These are phyloP conservation scores for Alopecurus myosuroides DNA, from an alignment of 176 grass and related monocot genomes.

Conservation along the genomic window DNA sequence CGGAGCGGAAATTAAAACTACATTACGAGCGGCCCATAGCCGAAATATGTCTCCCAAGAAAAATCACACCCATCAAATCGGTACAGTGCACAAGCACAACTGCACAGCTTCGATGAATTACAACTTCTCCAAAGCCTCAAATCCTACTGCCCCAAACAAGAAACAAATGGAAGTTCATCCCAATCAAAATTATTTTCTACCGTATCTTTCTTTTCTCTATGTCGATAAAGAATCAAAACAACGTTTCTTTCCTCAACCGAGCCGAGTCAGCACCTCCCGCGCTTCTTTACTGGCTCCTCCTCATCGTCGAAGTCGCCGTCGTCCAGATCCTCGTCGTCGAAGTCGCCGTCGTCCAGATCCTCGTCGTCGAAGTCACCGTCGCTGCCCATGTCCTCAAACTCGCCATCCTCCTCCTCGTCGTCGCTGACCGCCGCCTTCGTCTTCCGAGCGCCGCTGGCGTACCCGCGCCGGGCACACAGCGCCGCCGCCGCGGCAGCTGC, in stretches of 20 bases:
- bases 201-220: background rate
- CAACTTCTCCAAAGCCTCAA: too few species aligned
- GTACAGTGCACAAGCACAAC: too few species aligned
- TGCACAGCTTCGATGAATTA: too few species aligned
- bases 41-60: too few species aligned
- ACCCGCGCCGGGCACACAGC: slow-evolving; percentile 11
- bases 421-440: slow-evolving; percentile 20
- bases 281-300: background rate
- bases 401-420: background rate
- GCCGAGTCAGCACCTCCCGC: background rate
- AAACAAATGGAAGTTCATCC: background rate
- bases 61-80: too few species aligned
- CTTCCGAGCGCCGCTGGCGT: background rate
- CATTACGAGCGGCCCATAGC: too few species aligned
- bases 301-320: background rate
- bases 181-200: background rate
- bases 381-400: slow-evolving; percentile 9
- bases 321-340: slow-evolving; percentile 1
- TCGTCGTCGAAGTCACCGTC: slow-evolving; percentile 14
- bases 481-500: background rate
- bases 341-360: slow-evolving; percentile 1
- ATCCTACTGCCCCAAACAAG: background rate
- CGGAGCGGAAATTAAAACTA: too few species aligned
- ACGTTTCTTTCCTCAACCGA: background rate
- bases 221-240: background rate